These are phyloP conservation scores for Tephrocybe sp. DNA, from an alignment of 768 basidiomycete genomes.

Conservation along the genomic window DNA sequence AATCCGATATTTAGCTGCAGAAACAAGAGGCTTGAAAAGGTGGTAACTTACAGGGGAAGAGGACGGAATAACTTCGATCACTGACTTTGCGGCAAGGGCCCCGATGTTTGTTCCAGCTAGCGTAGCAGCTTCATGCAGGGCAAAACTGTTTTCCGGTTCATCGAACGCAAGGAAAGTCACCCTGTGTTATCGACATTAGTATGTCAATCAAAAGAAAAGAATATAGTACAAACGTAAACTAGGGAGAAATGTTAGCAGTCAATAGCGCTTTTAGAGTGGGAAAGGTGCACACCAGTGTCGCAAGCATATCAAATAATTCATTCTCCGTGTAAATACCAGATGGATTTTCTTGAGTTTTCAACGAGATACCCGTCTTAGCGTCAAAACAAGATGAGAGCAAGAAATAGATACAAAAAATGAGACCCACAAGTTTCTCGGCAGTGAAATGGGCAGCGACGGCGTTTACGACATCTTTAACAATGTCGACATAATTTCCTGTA, in stretches of 20 bases:
- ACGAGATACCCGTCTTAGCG: constrained; percentile 38
- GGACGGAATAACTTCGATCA: constrained; percentile 23
- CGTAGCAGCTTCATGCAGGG: constrained; percentile 25
- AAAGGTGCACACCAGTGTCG: constrained; percentile 25
- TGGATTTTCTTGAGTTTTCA: constrained; percentile 46
- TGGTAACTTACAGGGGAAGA: constrained; percentile 24
- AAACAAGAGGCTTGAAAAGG: not conserved
- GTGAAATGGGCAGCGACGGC: constrained; percentile 40
- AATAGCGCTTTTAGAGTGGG: not conserved
- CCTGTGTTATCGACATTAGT: constrained; percentile 8
- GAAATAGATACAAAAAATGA: not conserved
- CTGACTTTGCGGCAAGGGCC: constrained; percentile 28
- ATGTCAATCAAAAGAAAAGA: not conserved
- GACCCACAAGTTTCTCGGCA: constrained; percentile 34
- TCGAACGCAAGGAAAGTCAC: constrained; percentile 26
- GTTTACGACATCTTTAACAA: no score
- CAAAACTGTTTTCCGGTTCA: constrained; percentile 32
- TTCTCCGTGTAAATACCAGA: constrained; percentile 42
- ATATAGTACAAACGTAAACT: constrained; percentile 12
- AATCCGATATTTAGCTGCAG: no score
- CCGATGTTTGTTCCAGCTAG: constrained; percentile 28
- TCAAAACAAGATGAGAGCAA: not conserved
- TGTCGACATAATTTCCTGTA: constrained; percentile 31
- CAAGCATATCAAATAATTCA: constrained; percentile 45
- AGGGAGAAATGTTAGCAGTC: not conserved